Evolutionary conservation across 2,329 filamentous ascomycete species (phyloP), one percentile per base, ranked within the genome.

Genomic region (Hypoxylon rubiginosum): DNA sequence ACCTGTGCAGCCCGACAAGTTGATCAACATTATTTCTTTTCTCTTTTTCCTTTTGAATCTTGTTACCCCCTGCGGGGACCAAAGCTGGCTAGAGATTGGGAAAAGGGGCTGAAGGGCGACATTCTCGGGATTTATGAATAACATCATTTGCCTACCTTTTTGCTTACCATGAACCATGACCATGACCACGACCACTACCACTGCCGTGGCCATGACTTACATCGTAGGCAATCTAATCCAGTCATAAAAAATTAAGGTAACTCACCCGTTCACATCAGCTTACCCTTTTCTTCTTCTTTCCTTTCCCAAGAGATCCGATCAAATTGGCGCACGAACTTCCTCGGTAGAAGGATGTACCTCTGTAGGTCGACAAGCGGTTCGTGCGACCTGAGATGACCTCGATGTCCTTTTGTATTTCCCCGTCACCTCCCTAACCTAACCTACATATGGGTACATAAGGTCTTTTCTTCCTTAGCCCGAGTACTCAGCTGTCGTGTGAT

Each of bases 401-500:
- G 34, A 39, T 39, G 34, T 39, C 15, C 26, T 24, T 28, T 49
- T 28, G 46, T 49, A 49, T 36, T 52, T 52, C 28, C 26, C 49
- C 15, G 15, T 9, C n/a, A 5, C 34, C 51, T 34, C 51, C 17
- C 28, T 28, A 41, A 10, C 10, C 50, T 28, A 15, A 24, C 21
- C 21, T 24, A 24, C 21, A 24, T 24, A 24, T 24, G 21, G 21
- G 21, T 24, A 24, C 21, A 24, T 24, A 24, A 24, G 5, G 11
- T 36, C 51, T 26, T 49, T 13, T 15, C 5, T 13, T 15, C 5
- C 46, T 34, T 57, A 58, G 34, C 36, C 50, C 17, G 39, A 43
- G 39, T 43, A 43, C 39, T 67, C 60, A 71, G 60, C 66, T 69
- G 67, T 53, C 66, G 60, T 60, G 54, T 52, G 54, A 60, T 61